Evolutionary conservation across 1,284 basidiomycete species (phyloP).

Genomic region (Malassezia slooffiae): DNA sequence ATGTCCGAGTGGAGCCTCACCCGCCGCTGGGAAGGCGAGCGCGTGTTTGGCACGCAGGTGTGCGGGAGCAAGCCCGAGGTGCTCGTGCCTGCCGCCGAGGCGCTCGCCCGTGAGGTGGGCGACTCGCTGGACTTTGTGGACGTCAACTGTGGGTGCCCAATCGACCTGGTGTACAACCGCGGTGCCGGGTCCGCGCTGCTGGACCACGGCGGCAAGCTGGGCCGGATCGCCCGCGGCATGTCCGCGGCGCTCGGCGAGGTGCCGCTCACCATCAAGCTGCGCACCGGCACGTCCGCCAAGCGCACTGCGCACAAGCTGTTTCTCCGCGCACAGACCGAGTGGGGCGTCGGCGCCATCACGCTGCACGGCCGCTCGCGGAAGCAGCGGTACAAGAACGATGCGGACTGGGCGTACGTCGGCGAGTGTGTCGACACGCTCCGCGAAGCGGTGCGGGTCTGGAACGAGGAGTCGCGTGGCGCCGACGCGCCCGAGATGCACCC

Average conservation of each 20-base stretch:
- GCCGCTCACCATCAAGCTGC: slow-evolving; percentile 85
- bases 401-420: slow-evolving; percentile 52
- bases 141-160: slow-evolving; percentile 91
- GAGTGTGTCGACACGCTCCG: slow-evolving; percentile 75
- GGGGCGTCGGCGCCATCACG: slow-evolving; percentile 67
- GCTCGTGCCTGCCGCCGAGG: slow-evolving; percentile 72
- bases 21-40: slow-evolving; percentile 64
- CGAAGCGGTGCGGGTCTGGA: slow-evolving; percentile 47
- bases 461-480: slow-evolving; percentile 26
- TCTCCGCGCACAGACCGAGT: slow-evolving; percentile 66
- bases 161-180: slow-evolving; percentile 84
- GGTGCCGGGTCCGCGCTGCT: slow-evolving; percentile 85
- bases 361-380: slow-evolving; percentile 62
- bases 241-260: slow-evolving; percentile 78
- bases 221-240: slow-evolving; percentile 83
- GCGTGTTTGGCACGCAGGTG: slow-evolving; percentile 77
- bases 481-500: slow-evolving; percentile 53
- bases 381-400: slow-evolving; percentile 45
- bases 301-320: slow-evolving; percentile 67
- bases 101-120: slow-evolving; percentile 58
- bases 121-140: slow-evolving; percentile 77
- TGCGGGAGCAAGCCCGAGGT: slow-evolving; percentile 52
- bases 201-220: slow-evolving; percentile 68
- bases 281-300: slow-evolving; percentile 63
- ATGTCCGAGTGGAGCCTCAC: slow-evolving; percentile 41